Conservation (phyloP, 208 protist genomes). For the Trichomonas tenax region DNA sequence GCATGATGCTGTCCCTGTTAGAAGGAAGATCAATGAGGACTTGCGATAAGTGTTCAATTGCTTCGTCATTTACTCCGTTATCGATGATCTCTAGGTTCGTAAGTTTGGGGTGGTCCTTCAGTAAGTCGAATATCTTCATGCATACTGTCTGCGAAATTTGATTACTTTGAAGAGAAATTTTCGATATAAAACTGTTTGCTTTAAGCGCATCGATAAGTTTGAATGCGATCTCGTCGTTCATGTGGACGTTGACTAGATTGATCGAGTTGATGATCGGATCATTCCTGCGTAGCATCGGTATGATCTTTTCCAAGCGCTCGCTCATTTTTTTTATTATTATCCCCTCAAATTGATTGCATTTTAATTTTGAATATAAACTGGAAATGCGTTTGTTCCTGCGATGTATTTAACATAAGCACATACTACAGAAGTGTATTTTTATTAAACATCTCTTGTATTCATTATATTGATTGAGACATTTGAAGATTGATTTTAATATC, state of each 20-base stretch:
- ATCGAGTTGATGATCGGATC: slow-evolving; percentile 16
- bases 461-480: too few species aligned
- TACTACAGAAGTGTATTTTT: too few species aligned
- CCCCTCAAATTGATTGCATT: too few species aligned
- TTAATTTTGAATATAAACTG: too few species aligned
- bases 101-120: background rate
- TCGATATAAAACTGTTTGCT: background rate
- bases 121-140: background rate
- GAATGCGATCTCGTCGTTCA: background rate
- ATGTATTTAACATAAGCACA: too few species aligned
- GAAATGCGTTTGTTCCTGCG: too few species aligned
- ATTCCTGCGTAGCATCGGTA: background rate
- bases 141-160: background rate
- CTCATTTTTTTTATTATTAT: background rate
- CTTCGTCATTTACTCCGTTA: background rate
- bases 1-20: background rate
- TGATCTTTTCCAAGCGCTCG: background rate
- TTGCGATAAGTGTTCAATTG: background rate
- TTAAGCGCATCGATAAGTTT: background rate
- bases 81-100: background rate
- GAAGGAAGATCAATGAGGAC: background rate
- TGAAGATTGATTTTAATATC: too few species aligned
- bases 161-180: background rate
- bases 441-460: too few species aligned
- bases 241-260: background rate